Conservation (phyloP, 148 eudicot species). For the Camellia granthamiana region DNA sequence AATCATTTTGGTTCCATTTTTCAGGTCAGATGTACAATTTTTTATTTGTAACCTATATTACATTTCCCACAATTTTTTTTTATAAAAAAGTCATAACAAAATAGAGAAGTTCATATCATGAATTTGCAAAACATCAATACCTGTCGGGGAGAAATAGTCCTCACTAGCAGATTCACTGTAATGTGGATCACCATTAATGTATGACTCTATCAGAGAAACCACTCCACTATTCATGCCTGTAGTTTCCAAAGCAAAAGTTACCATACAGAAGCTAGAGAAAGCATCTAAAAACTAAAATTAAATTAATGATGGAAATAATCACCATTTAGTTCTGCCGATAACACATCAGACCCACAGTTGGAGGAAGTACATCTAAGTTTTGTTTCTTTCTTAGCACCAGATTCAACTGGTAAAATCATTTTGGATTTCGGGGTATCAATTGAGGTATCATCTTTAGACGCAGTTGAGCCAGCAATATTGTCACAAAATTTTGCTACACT, state of each 20-base stretch:
- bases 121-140: constrained; percentile 8
- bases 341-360: constrained; percentile 7
- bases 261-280: constrained; percentile 5
- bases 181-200: constrained; percentile 8
- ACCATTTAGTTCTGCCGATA: constrained; percentile 34
- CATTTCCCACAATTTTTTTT: neutral
- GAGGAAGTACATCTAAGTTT: constrained; percentile 19
- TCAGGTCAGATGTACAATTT: neutral
- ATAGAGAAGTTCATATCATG: neutral
- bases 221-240: constrained; percentile 13
- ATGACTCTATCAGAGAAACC: constrained; percentile 12
- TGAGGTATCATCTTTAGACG: neutral
- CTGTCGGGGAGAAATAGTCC: constrained; percentile 14
- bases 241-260: constrained; percentile 2
- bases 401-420: constrained; percentile 18
- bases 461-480: neutral
- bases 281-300: neutral
- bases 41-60: neutral
- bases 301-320: constrained; percentile 6
- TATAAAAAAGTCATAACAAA: neutral
- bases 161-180: constrained; percentile 12
- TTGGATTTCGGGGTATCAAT: constrained; percentile 15
- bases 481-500: constrained; percentile 3
- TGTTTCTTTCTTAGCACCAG: constrained; percentile 20
- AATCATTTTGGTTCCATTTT: neutral